Percentiles rank a stretch among this genome's conserved stretches.
Evolutionary conservation across 2,329 filamentous ascomycete genomes (phyloP).

Genomic region (Penicillium vulpinum): DNA sequence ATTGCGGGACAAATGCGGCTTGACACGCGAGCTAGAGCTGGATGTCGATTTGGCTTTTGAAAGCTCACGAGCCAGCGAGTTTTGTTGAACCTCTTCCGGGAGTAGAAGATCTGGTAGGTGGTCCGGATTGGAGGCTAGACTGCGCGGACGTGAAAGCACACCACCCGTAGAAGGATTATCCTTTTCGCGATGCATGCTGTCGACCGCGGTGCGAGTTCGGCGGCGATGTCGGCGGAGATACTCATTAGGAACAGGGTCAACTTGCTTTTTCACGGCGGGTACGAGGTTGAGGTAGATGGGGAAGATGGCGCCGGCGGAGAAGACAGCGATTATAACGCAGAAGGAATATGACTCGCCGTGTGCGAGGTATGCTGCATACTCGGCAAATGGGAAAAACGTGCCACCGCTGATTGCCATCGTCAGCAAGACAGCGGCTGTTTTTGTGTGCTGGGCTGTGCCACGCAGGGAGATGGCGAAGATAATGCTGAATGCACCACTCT

Average conservation of each 20-base stretch:
- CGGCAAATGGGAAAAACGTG: conserved; percentile 57
- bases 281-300: conserved; percentile 56
- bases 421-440: conserved; percentile 55
- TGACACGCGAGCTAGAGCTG: background rate
- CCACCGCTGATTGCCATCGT: conserved; percentile 57
- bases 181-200: conserved; percentile 27
- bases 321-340: conserved; percentile 55
- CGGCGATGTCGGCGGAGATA: conserved; percentile 33
- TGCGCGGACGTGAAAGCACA: conserved; percentile 33
- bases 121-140: conserved; percentile 27
- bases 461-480: conserved; percentile 60
- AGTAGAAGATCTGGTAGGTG: conserved; percentile 20
- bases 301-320: conserved; percentile 53
- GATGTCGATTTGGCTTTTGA: background rate
- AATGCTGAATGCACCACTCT: conserved; percentile 61
- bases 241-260: conserved; percentile 50
- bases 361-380: conserved; percentile 46
- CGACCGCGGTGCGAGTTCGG: conserved; percentile 14
- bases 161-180: conserved; percentile 32
- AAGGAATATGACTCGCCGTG: conserved; percentile 51
- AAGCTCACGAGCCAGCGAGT: background rate
- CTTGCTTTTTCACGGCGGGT: conserved; percentile 50
- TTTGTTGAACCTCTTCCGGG: conserved; percentile 16
- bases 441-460: conserved; percentile 59
- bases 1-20: background rate